Conservation (phyloP, 1,139 yeast species). For the Trichomonascaceae sp. region DNA sequence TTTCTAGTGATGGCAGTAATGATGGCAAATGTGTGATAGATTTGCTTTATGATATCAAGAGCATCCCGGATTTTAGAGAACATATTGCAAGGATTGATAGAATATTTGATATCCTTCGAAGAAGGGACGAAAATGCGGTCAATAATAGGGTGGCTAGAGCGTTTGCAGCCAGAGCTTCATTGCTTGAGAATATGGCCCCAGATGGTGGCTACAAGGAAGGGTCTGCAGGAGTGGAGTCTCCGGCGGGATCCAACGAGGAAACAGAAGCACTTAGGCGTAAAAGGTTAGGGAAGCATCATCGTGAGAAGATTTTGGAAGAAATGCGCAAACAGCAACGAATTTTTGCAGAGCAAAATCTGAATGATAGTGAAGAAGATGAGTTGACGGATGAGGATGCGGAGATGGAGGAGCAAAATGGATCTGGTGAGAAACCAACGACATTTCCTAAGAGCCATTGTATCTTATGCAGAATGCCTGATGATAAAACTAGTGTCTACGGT, state of each 20-base stretch:
- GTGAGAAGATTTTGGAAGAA: conserved; percentile 66
- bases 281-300: conserved; percentile 64
- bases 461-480: conserved; percentile 78
- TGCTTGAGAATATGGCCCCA: neutral
- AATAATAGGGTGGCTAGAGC: neutral
- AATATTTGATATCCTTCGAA: conserved; percentile 11
- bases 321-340: conserved; percentile 59
- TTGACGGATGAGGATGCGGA: conserved; percentile 23
- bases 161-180: neutral
- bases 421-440: conserved; percentile 45
- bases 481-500: conserved; percentile 69
- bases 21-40: conserved; percentile 11
- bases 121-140: conserved; percentile 10
- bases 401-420: conserved; percentile 30
- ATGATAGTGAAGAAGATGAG: conserved; percentile 27
- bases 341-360: conserved; percentile 50
- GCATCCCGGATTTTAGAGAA: conserved; percentile 6
- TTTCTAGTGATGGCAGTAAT: conserved; percentile 8
- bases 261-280: conserved; percentile 50
- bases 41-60: neutral
- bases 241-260: conserved; percentile 17
- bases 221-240: neutral
- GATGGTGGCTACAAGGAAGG: neutral
- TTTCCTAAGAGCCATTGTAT: conserved; percentile 81
- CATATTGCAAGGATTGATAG: conserved; percentile 15